Base-by-base conservation (phyloP, 1,284 basidiomycete species). In the Tilletia indica region DNA sequence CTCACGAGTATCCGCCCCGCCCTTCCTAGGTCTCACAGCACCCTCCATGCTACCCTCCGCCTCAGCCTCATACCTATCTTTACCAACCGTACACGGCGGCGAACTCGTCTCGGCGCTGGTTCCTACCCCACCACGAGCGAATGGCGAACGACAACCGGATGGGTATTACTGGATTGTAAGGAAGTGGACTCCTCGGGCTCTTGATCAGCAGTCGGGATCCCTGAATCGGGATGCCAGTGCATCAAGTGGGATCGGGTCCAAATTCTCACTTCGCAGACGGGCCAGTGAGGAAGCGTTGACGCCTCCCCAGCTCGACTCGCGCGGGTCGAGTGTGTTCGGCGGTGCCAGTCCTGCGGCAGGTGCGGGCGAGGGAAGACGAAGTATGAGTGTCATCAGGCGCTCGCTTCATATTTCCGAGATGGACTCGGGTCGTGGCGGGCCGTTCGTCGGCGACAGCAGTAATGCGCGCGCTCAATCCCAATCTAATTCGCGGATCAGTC, bases 161-260 rank as follows among this genome's bases (percentile, higher is more conserved):
- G 82, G 82, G 3, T 83, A 82, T 70, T 74, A 72, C 19, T 83
- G 82, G 82, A 79, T 75, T 31, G 74, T 83, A 14, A 70, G 77
- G 11, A 80, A 77, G 68, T 80, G 76, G 77, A 77, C 72, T 31
- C 73, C 79, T 34, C 69, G 16, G 51, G 6, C 51, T 54, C 12
- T 19, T 54, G 51, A 14, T 9, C 42, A 8, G 42, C 42, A 45
- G 42, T 45, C 42, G 9, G 9, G 9, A 1, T 14, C 42, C 14
- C 9, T 45, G 42, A 45, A 45, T 14, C 14, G 9, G 12, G 51
- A 11, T 4, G 2, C 1, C 16, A 19, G 51, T 19, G 51, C 51
- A 31, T 31, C 25, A 12, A 19, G 51, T 25, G 51, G 51, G 16
- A 19, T 45, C 3, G 42, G 42, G 14, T 45, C 42, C 42, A 45